Conservation (phyloP, 2,329 filamentous ascomycete species). For the Ascochyta fabae region DNA sequence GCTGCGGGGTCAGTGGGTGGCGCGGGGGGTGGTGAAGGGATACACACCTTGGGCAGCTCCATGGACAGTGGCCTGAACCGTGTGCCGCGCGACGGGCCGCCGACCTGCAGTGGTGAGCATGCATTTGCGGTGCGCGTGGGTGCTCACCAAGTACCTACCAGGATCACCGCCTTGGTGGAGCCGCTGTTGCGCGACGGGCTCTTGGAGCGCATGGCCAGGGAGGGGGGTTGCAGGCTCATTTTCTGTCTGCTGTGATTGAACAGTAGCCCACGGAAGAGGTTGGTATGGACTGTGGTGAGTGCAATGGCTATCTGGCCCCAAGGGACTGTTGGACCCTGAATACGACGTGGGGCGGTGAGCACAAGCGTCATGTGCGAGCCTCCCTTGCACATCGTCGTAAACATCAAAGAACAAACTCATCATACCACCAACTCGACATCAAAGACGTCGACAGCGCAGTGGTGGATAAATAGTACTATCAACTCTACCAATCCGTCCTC, state of each 20-base stretch:
- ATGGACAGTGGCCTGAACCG: slow-evolving; percentile 93
- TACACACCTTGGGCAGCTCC: slow-evolving; percentile 85
- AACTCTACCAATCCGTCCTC: slow-evolving; percentile 34
- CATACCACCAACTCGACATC: neutral
- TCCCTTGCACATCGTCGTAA: too few species aligned
- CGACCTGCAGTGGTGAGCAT: slow-evolving; percentile 68
- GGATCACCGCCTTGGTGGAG: slow-evolving; percentile 90
- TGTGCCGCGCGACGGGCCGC: slow-evolving; percentile 92
- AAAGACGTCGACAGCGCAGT: too few species aligned
- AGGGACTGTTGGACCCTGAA: slow-evolving; percentile 35
- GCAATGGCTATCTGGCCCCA: slow-evolving; percentile 36
- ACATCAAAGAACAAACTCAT: too few species aligned
- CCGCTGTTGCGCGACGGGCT: slow-evolving; percentile 36
- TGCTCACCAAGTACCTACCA: slow-evolving; percentile 64
- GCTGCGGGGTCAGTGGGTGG: slow-evolving; percentile 59
- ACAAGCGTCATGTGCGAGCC: neutral
- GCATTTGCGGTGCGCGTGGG: neutral
- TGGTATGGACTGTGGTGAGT: slow-evolving; percentile 3
- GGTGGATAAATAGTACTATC: neutral
- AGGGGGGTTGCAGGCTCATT: slow-evolving; percentile 49
- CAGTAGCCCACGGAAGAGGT: slow-evolving; percentile 22
- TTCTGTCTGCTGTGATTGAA: slow-evolving; percentile 10
- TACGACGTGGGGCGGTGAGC: slow-evolving; percentile 13
- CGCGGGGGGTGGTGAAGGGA: neutral
- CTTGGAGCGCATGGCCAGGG: slow-evolving; percentile 45